Evolutionary conservation across 2,329 filamentous ascomycete species (phyloP).

Genomic region (Phoma sp.): DNA sequence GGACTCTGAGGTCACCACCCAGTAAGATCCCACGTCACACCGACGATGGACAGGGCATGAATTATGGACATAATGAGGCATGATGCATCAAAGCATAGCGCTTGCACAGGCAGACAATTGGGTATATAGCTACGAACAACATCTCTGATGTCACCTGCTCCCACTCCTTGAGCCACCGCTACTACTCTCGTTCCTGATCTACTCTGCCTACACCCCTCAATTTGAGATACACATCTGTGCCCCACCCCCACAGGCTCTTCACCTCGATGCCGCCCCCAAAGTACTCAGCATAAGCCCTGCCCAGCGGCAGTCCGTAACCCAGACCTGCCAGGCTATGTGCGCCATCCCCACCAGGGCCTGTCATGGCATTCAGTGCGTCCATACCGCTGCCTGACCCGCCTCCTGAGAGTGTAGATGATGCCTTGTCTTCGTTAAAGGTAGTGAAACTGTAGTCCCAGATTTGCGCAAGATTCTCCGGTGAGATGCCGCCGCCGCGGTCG

Average conservation of each 20-base stretch:
- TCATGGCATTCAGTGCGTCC: slow-evolving; percentile 78
- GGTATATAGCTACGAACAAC: slow-evolving; percentile 18
- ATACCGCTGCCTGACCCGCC: slow-evolving; percentile 49
- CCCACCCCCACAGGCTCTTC: slow-evolving; percentile 97
- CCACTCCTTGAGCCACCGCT: neutral
- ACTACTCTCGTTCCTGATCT: slow-evolving; percentile 22
- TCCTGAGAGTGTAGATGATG: slow-evolving; percentile 53
- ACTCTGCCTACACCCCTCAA: slow-evolving; percentile 64
- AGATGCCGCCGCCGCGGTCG: slow-evolving; percentile 92
- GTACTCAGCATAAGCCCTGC: slow-evolving; percentile 94
- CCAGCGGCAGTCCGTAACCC: slow-evolving; percentile 89
- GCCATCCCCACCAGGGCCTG: slow-evolving; percentile 71
- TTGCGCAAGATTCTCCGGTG: slow-evolving; percentile 79
- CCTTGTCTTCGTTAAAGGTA: slow-evolving; percentile 78
- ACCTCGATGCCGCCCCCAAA: slow-evolving; percentile 94
- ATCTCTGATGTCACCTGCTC: neutral
- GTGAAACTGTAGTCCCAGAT: slow-evolving; percentile 99
- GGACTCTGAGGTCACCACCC: slow-evolving; percentile 73
- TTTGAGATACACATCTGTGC: slow-evolving; percentile 70
- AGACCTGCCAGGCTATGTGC: slow-evolving; percentile 85
- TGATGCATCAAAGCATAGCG: slow-evolving; percentile 14
- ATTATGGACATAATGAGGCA: slow-evolving; percentile 10
- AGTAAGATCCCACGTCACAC: slow-evolving; percentile 59
- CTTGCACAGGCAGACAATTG: slow-evolving; percentile 12
- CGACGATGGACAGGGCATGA: neutral